These are phyloP conservation scores for Malassezia globosa DNA, from an alignment of 1,284 basidiomycete species.

Conservation along the genomic window DNA sequence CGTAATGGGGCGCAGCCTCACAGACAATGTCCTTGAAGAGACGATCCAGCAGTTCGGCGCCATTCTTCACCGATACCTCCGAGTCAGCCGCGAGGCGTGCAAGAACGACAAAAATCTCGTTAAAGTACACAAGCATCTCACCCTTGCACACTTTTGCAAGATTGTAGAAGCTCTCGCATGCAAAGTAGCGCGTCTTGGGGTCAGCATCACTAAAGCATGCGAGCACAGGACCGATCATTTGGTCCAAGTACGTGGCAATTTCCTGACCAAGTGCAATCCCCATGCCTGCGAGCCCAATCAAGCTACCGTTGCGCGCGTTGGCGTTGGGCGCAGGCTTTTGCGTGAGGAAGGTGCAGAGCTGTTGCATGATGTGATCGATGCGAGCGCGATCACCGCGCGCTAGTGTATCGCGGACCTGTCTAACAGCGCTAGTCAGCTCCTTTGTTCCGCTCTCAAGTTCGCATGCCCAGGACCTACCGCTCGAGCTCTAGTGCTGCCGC, in stretches of 20 bases:
- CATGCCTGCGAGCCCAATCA: conserved; percentile 90
- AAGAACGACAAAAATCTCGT: conserved; percentile 91
- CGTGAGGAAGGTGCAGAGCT: conserved; percentile 62
- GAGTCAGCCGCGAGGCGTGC: conserved; percentile 83
- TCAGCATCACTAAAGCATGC: conserved; percentile 88
- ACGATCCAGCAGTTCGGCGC: conserved; percentile 92
- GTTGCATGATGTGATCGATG: conserved; percentile 80
- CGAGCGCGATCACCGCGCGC: conserved; percentile 66
- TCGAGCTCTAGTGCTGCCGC: conserved; percentile 88
- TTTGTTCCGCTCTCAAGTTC: too few relatives aligned
- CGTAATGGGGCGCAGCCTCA: conserved; percentile 87
- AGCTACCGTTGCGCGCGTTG: conserved; percentile 82
- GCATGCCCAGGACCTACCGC: conserved; percentile 55
- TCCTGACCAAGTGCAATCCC: conserved; percentile 90
- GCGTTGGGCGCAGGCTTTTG: conserved; percentile 28
- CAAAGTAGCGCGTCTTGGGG: conserved; percentile 89
- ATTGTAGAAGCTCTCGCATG: conserved; percentile 95
- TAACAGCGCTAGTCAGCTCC: too few relatives aligned
- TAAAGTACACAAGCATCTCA: conserved; percentile 92
- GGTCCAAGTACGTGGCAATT: conserved; percentile 82
- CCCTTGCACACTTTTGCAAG: conserved; percentile 92
- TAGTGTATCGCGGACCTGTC: conserved; percentile 76
- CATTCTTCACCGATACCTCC: conserved; percentile 93
- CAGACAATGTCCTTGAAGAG: conserved; percentile 95
- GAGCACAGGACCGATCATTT: conserved; percentile 80